Percentiles rank a stretch among this genome's conserved stretches.
phyloP scores from a whole-genome alignment of 106 monocot genomes.

The Acorus gramineus region DNA sequence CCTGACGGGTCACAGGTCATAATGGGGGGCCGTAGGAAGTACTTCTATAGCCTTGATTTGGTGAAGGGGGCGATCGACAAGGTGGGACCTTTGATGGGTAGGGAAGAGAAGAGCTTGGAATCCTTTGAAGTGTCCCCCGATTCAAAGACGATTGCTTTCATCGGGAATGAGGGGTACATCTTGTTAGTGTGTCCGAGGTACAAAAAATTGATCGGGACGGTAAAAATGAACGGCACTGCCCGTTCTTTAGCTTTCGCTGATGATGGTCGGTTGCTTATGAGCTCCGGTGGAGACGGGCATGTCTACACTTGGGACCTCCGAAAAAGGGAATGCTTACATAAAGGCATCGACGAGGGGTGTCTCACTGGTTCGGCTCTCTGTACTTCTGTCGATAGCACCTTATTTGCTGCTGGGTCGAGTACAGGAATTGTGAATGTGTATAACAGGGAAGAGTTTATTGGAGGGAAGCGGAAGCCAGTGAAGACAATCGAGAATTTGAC shows the following conservation, averaged over 20 bases:
- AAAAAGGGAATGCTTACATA: slow-evolving; percentile 66
- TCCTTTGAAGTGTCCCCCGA: slow-evolving; percentile 80
- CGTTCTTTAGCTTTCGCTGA: slow-evolving; percentile 69
- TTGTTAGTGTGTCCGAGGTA: slow-evolving; percentile 68
- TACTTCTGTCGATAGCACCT: slow-evolving; percentile 44
- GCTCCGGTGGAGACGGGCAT: slow-evolving; percentile 80
- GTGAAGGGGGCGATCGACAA: slow-evolving; percentile 56
- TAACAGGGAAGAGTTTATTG: slow-evolving; percentile 65
- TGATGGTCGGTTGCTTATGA: slow-evolving; percentile 50
- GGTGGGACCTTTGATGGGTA: slow-evolving; percentile 61
- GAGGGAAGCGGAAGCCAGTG: slow-evolving; percentile 67
- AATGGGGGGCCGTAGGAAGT: slow-evolving; percentile 63
- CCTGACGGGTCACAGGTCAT: slow-evolving; percentile 87
- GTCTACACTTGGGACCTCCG: slow-evolving; percentile 91
- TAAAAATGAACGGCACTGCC: slow-evolving; percentile 86
- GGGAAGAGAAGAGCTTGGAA: slow-evolving; percentile 87
- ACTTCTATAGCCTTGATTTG: slow-evolving; percentile 82
- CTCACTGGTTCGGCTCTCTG: slow-evolving; percentile 45
- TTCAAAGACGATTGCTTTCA: slow-evolving; percentile 75
- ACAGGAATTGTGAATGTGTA: slow-evolving; percentile 82
- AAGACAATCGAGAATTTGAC: slow-evolving; percentile 81
- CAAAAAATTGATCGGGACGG: slow-evolving; percentile 74
- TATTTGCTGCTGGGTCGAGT: slow-evolving; percentile 77
- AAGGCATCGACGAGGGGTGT: slow-evolving; percentile 71
- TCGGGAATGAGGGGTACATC: slow-evolving; percentile 80